Evolutionary conservation across 805 yeast species (phyloP), one percentile per base, ranked within the genome.

Genomic region (Vanderwaltozyma tropicalis): DNA sequence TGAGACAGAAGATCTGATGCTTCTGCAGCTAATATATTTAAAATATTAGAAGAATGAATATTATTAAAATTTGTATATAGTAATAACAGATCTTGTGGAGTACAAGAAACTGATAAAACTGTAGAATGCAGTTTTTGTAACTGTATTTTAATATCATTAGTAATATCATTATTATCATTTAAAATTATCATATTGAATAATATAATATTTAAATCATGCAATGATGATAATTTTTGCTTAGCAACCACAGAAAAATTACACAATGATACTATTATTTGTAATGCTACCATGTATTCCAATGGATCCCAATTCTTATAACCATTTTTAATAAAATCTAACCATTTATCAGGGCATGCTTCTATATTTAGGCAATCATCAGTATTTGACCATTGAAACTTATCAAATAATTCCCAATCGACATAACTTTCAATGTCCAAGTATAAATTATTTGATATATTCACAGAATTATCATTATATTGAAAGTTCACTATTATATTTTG

Each of bases 221-320:
- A 19, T 6, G n/a, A 19, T 36, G 33, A 48, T 17, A 58, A 34
- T 17, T 36, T 41, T 40, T 50, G 54, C 32, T 42, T 48, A 40
- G 55, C 55, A 10, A 53, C 34, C 3, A 53, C 13, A 3, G 61
- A 56, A 10, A 40, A 31, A 21, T 42, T 43, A 10, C 47, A 25
- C 15, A 58, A 38, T 9, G 49, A 45, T 3, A 58, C 22, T 4
- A 57, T 39, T 13, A 57, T 46, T 20, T 55, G 56, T 16, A 45
- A 20, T 14, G 27, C 27, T n/a, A 33, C 32, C 30, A 1, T 49
- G 16, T 11, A 52, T 24, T 17, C 30, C 24, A 10, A 49, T 5
- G 24, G 16, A 13, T 37, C 43, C 4, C 26, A 14, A 17, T 41
- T 31, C 1, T 27, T 18, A n/a, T 10, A 10, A 2, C 6, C 14